Base-by-base conservation (phyloP, 2,329 filamentous ascomycete species). In the Alternaria panax region DNA sequence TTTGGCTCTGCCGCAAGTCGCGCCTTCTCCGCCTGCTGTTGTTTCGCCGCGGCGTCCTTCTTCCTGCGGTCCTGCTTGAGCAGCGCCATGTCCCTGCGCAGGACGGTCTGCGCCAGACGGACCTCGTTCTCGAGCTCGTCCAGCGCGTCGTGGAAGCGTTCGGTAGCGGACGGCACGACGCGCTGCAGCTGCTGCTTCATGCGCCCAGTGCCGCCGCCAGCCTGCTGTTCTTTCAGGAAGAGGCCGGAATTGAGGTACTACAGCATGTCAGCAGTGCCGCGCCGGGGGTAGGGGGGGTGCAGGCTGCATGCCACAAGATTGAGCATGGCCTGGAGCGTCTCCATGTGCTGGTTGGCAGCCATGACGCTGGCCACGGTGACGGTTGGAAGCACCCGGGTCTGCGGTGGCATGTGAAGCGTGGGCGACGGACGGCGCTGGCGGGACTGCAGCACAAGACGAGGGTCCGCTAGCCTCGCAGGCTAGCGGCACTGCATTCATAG, bases 71-170 rank as follows among this genome's bases (percentile, higher is more conserved):
- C 72, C 43, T 73, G 69, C 57, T 73, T 72, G 42, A 74, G 64
- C 51, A 77, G 46, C n/a, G 76, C 77, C 32, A 78, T 72, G 63
- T 79, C 77, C 46, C 77, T 58, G 7, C 76, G 71, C 54, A 78
- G 59, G 8, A 78, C 76, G 0, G 67, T 63, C 32, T 79, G 75
- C 7, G 76, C 75, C 18, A 70, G 64, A 57, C 63, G 66, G 41
- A 85, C 68, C 53, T 84, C 79, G 43, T 77, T 75, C 65, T 84
- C 82, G 14, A 85, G 75, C 57, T 80, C 75, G 70, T 85, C 83
- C n/a, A 85, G 79, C n/a, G 80, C 79, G 46, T 82, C 77, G 65
- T 85, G 81, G 60, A 82, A 85, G 63, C 78, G 73, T 32, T 76
- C 73, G 16, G 76, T 72, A 27, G 80, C 80, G 16, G 67, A 69